Evolutionary conservation across 78 protist genomes (phyloP), one percentile per base, ranked within the genome.

Genomic region (Anaeramoeba flamelloides): DNA sequence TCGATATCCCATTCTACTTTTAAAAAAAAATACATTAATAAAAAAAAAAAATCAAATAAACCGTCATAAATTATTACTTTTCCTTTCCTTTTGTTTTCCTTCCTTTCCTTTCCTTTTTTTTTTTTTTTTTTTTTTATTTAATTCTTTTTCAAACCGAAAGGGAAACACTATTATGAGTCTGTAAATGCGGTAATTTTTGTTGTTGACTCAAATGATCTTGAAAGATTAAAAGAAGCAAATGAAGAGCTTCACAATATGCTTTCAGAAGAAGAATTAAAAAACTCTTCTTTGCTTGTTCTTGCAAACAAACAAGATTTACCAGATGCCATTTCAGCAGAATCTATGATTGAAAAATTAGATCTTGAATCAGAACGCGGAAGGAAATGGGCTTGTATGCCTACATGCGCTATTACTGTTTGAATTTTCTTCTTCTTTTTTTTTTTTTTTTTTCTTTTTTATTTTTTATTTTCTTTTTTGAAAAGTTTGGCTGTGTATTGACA

Each of bases 261-360:
- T 8, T 26, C 69, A 53, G 17, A 53, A 8, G 34, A 53, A 53
- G 69, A 53, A 53, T 17, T 53, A 26, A 53, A 53, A 53, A 17
- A 53, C 17, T 8, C 69, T 26, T 26, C 17, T 53, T 26, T 53
- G 8, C 17, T 53, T 26, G 17, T 53, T 26, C 69, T 53, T 53
- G 69, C 69, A 53, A 53, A 53, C 17, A 53, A 53, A 53, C 69
- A 53, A 53, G 69, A 53, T 53, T 53, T 53, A 53, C 69, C 69
- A 53, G 17, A 53, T 53, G 34, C 69, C 8, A 53, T 53, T 8
- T 26, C 69, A 53, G 69, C 69, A 26, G 69, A 53, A 26, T 8
- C 8, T 26, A 53, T 53, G 8, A 53, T 17, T 53, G 69, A 53
- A 53, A 53, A 53, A 53, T 17, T 53, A 8, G 17, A 53, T 26